Conservation (phyloP, 2,329 filamentous ascomycete species). For the Trichoderma gracile region DNA sequence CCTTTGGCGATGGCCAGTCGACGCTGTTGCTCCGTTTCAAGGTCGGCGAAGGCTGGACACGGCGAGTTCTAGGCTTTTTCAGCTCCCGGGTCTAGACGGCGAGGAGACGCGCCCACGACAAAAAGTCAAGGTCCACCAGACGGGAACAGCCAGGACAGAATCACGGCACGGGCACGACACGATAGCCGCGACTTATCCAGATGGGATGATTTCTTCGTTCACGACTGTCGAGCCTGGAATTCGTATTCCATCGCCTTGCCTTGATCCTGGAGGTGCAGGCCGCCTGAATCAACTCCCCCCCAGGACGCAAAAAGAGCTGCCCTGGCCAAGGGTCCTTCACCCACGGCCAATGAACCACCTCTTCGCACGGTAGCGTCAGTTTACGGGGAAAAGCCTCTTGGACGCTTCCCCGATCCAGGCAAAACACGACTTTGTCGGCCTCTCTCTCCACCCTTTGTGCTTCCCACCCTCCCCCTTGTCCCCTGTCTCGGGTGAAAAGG, state of each 20-base stretch:
- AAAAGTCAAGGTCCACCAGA: background rate
- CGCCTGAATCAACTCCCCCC: background rate
- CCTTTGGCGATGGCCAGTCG: background rate
- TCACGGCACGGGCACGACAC: background rate
- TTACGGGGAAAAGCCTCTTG: background rate
- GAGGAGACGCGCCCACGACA: background rate
- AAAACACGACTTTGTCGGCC: slow-evolving; percentile 16
- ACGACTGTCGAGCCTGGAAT: background rate
- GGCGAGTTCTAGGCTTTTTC: slow-evolving; percentile 16
- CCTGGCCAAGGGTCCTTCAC: slow-evolving; percentile 5
- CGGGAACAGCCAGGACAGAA: background rate
- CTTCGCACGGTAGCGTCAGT: slow-evolving; percentile 15
- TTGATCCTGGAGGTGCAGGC: slow-evolving; percentile 1
- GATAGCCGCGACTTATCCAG: background rate
- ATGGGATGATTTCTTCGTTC: background rate
- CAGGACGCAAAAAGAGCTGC: background rate
- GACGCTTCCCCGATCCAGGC: slow-evolving; percentile 23
- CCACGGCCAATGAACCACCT: too few relatives aligned
- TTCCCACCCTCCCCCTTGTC: slow-evolving; percentile 4
- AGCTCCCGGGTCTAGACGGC: slow-evolving; percentile 10
- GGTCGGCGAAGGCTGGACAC: slow-evolving; percentile 9
- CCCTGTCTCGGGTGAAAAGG: slow-evolving; percentile 25
- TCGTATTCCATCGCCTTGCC: background rate
- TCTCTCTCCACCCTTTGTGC: background rate
- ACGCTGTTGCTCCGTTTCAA: background rate